These are phyloP conservation scores for Eucalyptus marginata DNA, from an alignment of 345 rosid genomes.

Conservation along the genomic window DNA sequence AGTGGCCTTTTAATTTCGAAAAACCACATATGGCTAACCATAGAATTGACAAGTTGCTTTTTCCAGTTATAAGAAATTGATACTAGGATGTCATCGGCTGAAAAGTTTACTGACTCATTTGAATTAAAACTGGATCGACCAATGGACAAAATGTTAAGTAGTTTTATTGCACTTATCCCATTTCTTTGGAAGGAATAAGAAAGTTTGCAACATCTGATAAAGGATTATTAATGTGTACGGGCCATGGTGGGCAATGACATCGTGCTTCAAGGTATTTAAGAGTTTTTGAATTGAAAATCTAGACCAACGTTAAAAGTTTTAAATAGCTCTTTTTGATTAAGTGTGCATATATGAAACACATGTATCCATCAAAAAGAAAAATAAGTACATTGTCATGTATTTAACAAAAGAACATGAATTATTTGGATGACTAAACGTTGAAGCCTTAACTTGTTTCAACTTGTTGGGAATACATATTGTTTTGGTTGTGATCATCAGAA, in stretches of 20 bases:
- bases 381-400: background rate
- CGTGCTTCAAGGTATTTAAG: background rate
- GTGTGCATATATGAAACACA: background rate
- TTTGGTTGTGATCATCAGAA: background rate
- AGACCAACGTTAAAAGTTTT: rapidly evolving
- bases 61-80: background rate
- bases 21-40: background rate
- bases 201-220: rapidly evolving
- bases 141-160: background rate
- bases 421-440: background rate
- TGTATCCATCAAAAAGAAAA: rapidly evolving
- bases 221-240: rapidly evolving
- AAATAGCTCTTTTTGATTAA: no score
- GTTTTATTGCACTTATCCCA: background rate
- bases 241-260: background rate
- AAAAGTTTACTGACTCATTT: background rate
- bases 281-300: background rate
- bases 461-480: no score
- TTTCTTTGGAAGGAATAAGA: background rate
- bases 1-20: background rate
- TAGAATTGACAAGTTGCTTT: background rate
- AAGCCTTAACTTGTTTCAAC: background rate
- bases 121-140: background rate
- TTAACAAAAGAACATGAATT: background rate
- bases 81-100: background rate